Base-by-base conservation (phyloP, 1,284 basidiomycete genomes). In the Cryptococcus sp. region DNA sequence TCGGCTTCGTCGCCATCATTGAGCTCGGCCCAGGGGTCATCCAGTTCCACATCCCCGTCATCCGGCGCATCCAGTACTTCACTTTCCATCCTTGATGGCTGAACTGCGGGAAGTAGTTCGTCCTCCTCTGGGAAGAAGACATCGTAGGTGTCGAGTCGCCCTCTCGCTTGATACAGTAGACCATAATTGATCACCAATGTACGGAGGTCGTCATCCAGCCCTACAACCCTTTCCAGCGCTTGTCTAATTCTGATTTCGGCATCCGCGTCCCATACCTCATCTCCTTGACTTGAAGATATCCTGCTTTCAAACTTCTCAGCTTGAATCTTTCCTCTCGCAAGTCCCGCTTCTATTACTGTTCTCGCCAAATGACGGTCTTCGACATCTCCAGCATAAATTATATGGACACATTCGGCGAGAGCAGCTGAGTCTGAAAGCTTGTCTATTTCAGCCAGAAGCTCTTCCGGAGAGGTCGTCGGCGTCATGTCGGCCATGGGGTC, bases 1-100 rank as follows among this genome's bases (percentile, higher is more conserved):
- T 55, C 58, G 22, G 46, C 59, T n/a, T 58, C 53, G 13, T 46
- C 54, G 1, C 63, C 72, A 34, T 62, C 68, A 34, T 71, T 67
- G 9, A 73, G 76, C 39, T 85, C 82, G 19, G 78, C 84, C 87
- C 87, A 91, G 10, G 88, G 87, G 70, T 91, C 88, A 63, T 90
- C 74, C 25, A 67, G 45, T 11, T 76, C 88, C 23, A 70, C 55
- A 2, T 46, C 50, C 2, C 54, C 53, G 18, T 28, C 44, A 7
- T n/a, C n/a, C 37, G 37, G 21, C 16, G 37, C 16, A 28, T 28
- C 28, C 28, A 28, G 11, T 11, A 28, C 28, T 5, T 11, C 28
- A 4, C 5, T 11, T 4, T 28, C 28, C 11, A 28, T 11, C 5
- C 28, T 28, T 11, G 28, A 4, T 32, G 14, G 28, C 43, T 41